A percentile compares a stretch with the other conserved stretches of the same genome.
Conservation (phyloP, 306 rosid species). For the Gastrolobium villosum region DNA sequence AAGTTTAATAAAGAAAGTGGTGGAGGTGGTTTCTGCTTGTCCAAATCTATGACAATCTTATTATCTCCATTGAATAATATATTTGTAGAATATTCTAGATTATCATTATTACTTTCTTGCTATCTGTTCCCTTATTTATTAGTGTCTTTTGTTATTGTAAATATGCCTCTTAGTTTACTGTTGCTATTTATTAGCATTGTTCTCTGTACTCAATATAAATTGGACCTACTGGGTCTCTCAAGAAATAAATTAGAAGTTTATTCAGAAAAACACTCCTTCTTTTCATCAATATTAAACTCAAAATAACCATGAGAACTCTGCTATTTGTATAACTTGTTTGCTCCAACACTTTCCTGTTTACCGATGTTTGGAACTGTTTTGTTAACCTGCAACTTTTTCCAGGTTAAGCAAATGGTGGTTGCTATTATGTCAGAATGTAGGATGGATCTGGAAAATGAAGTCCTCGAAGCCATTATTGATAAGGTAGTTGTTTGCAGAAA, state of each 20-base stretch:
- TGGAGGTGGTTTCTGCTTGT: slow-evolving; percentile 33
- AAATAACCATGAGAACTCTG: slow-evolving; percentile 26
- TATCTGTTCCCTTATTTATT: no score
- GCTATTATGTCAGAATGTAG: slow-evolving; percentile 68
- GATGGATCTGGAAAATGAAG: slow-evolving; percentile 58
- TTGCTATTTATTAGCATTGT: no score
- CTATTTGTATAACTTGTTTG: background rate
- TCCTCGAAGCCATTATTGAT: slow-evolving; percentile 63
- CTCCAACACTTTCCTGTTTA: background rate
- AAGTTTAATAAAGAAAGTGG: slow-evolving; percentile 16
- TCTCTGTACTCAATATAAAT: no score
- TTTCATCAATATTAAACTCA: slow-evolving; percentile 20
- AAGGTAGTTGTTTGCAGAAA: slow-evolving; percentile 53
- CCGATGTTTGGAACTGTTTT: slow-evolving; percentile 20
- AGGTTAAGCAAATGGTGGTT: slow-evolving; percentile 79
- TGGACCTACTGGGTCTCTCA: no score
- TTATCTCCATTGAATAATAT: slow-evolving; percentile 17
- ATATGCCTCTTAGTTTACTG: no score
- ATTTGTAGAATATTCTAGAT: no score
- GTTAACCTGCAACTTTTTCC: slow-evolving; percentile 24
- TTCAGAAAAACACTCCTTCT: no score
- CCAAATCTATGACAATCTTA: background rate
- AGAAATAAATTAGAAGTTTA: no score
- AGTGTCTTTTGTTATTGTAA: no score
- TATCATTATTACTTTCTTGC: no score